These are phyloP conservation scores for Pholiota conissans DNA, from an alignment of 768 basidiomycete genomes.

Conservation along the genomic window DNA sequence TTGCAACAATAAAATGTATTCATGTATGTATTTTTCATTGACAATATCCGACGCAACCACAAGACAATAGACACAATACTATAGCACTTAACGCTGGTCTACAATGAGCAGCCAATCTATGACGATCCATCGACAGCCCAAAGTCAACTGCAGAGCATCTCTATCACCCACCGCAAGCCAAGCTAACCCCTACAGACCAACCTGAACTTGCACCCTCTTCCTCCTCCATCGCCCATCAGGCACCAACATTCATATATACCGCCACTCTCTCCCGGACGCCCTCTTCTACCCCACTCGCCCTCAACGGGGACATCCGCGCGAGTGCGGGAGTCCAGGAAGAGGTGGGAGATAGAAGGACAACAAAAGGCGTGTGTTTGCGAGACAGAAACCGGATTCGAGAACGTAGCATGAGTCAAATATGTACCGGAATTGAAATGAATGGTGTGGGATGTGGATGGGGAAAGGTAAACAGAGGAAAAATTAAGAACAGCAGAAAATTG, in stretches of 20 bases:
- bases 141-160: not conserved
- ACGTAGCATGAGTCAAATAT: conserved; percentile 1
- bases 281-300: conserved; percentile 72
- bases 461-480: not conserved
- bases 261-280: conserved; percentile 49
- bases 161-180: not conserved
- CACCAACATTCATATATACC: not conserved
- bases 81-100: not conserved
- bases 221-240: not conserved
- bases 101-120: not conserved
- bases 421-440: too few relatives aligned
- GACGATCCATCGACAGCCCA: not conserved
- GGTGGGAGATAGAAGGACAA: conserved; percentile 73
- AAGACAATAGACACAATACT: not conserved
- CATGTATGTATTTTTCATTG: conserved; percentile 1
- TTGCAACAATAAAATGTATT: not conserved
- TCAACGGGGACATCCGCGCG: conserved; percentile 30
- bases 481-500: not conserved
- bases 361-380: conserved; percentile 33
- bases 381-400: not conserved
- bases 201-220: not conserved
- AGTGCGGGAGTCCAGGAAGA: conserved; percentile 31
- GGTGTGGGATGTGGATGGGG: not conserved
- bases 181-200: not conserved
- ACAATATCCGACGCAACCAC: not conserved